Evolutionary conservation across 179 eudicot species (phyloP).

Genomic region (Spinacia oleracea): DNA sequence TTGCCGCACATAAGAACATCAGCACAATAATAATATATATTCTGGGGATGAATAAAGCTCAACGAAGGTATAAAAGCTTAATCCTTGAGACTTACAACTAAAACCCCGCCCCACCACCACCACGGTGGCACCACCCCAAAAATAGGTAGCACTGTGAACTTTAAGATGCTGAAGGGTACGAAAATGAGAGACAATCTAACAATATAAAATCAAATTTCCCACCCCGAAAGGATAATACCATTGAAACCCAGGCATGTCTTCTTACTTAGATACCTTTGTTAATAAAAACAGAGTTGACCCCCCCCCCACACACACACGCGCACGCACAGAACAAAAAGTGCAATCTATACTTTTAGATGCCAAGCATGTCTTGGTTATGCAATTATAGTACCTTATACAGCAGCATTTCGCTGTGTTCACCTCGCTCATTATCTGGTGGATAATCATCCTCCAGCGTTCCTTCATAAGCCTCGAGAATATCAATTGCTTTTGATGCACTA

Average conservation of each 20-base stretch:
- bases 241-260: not conserved
- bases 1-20: not conserved
- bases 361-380: not conserved
- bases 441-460: conserved; percentile 97
- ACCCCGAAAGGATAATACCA: not conserved
- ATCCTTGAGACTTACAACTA: not conserved
- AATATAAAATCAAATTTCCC: not conserved
- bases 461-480: conserved; percentile 99
- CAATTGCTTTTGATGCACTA: conserved; percentile 93
- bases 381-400: conserved; percentile 71
- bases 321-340: not conserved
- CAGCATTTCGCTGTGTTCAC: conserved; percentile 97
- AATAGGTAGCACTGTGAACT: not conserved
- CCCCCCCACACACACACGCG: too few relatives aligned
- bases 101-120: not conserved
- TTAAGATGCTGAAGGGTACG: not conserved
- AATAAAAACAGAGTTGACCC: not conserved
- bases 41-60: not conserved
- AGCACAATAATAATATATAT: not conserved
- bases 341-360: not conserved
- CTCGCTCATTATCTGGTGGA: conserved; percentile 94
- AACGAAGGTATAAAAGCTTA: not conserved
- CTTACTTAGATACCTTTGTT: not conserved
- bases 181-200: not conserved
- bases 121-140: not conserved